These are phyloP conservation scores for Xylaria flabelliformis DNA, from an alignment of 495 filamentous ascomycete species.

Conservation along the genomic window DNA sequence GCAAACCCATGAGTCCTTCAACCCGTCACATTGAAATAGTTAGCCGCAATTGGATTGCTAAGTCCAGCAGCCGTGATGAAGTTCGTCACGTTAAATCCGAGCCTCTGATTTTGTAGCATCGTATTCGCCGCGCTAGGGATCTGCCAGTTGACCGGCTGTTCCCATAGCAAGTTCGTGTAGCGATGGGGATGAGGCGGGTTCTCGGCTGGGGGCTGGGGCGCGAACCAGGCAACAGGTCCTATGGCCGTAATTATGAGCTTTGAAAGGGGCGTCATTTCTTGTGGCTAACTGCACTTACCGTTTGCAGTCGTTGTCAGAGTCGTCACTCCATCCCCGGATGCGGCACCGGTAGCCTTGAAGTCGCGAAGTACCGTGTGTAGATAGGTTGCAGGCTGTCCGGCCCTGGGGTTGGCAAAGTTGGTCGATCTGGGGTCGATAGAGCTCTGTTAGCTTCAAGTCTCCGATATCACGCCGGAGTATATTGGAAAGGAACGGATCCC, in stretches of 20 bases:
- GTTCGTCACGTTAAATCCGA: slow-evolving; percentile 49
- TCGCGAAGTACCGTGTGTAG: slow-evolving; percentile 56
- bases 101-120: slow-evolving; percentile 43
- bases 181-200: slow-evolving; percentile 52
- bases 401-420: slow-evolving; percentile 46
- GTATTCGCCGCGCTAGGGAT: slow-evolving; percentile 41
- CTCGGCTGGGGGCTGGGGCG: slow-evolving; percentile 51
- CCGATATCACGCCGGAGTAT: background rate
- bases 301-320: slow-evolving; percentile 42
- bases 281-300: background rate
- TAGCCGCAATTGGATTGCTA: slow-evolving; percentile 47
- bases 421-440: slow-evolving; percentile 39
- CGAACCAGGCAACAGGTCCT: slow-evolving; percentile 50
- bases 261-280: background rate
- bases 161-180: slow-evolving; percentile 54
- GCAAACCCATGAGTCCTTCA: slow-evolving; percentile 14
- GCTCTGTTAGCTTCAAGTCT: background rate
- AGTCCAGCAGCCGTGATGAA: slow-evolving; percentile 49
- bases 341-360: slow-evolving; percentile 45
- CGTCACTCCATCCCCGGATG: slow-evolving; percentile 40
- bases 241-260: slow-evolving; percentile 31
- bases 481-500: background rate
- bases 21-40: slow-evolving; percentile 51
- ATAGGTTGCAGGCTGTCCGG: slow-evolving; percentile 45
- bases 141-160: slow-evolving; percentile 47